phyloP scores from a whole-genome alignment of 75 land plant species.

The Pseudotsuga menziesii region DNA sequence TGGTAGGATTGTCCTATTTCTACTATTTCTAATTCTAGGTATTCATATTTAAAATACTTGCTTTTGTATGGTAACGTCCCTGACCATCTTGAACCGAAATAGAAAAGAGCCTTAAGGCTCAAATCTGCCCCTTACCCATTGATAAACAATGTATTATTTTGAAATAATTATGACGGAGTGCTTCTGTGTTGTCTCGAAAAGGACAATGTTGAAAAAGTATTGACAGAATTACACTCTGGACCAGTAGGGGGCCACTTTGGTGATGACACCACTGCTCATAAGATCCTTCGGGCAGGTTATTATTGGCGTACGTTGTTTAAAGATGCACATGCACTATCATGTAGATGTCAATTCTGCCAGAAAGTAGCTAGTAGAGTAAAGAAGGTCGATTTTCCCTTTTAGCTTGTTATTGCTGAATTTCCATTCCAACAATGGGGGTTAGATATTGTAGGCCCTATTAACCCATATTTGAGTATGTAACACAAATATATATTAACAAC shows the following conservation, averaged over 20 bases:
- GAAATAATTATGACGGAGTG: not conserved
- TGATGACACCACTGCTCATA: not conserved
- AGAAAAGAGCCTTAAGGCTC: not conserved
- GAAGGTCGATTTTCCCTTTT: not conserved
- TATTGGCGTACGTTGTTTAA: not conserved
- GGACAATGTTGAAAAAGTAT: not conserved
- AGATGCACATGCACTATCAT: not conserved
- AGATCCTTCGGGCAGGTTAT: not conserved
- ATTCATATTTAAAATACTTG: not conserved
- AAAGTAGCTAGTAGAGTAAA: not conserved
- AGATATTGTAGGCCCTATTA: no score
- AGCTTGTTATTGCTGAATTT: not conserved
- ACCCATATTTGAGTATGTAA: not conserved
- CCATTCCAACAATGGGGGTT: no score
- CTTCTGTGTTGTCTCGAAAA: not conserved
- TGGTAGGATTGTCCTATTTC: no score
- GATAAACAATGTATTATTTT: no score
- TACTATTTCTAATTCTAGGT: no score
- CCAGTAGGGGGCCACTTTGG: not conserved
- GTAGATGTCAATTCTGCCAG: not conserved
- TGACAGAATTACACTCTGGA: no score
- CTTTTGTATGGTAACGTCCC: not conserved
- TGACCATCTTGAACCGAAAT: no score
- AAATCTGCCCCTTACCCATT: not conserved
- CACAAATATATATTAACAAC: not conserved